Conservation (phyloP, 257 asterid species). For the Capsicum baccatum region DNA sequence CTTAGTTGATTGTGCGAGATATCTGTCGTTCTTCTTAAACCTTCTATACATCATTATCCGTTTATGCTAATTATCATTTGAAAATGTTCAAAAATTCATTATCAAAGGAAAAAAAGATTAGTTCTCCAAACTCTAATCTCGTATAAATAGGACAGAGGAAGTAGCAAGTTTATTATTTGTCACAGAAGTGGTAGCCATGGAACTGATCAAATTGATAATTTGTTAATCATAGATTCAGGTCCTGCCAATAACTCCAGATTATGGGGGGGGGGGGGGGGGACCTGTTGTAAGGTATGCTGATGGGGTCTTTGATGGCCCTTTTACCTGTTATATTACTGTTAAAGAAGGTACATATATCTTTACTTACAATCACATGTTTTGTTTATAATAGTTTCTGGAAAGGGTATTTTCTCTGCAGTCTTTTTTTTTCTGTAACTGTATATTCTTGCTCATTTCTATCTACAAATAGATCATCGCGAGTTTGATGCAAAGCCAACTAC, state of each 20-base stretch:
- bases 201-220: neutral
- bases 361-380: neutral
- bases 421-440: neutral
- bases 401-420: neutral
- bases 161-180: neutral
- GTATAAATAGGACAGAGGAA: neutral
- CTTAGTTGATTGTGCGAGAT: neutral
- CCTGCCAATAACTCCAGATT: constrained; percentile 31
- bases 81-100: neutral
- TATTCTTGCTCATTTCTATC: neutral
- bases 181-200: neutral
- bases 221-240: neutral
- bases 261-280: neutral
- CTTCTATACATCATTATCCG: neutral
- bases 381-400: neutral
- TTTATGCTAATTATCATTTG: neutral
- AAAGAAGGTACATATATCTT: constrained; percentile 19
- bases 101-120: neutral
- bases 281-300: constrained; percentile 24
- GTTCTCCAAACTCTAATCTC: neutral
- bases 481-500: neutral
- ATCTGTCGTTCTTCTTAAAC: neutral
- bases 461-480: constrained; percentile 1
- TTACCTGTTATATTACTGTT: constrained; percentile 8
- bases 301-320: constrained; percentile 24